phyloP scores from a whole-genome alignment of 2,329 filamentous ascomycete genomes.

The Verruconis gallopava region DNA sequence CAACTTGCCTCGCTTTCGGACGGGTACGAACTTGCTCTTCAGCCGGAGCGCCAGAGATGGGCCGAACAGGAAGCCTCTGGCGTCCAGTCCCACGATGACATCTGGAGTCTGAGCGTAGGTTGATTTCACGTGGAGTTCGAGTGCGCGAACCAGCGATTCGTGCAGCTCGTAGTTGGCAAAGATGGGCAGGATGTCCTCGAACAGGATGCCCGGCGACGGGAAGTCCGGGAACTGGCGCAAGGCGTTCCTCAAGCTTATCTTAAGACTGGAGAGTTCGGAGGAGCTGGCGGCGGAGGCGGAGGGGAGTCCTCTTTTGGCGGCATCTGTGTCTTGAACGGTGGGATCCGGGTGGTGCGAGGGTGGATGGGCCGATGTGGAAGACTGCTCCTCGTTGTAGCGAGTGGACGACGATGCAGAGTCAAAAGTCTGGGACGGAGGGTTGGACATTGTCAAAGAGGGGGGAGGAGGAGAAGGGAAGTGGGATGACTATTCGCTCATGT shows the following conservation, averaged over 20 bases:
- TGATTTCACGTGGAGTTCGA: constrained; percentile 68
- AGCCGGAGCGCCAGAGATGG: constrained; percentile 74
- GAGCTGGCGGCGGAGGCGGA: constrained; percentile 35
- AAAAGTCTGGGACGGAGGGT: constrained; percentile 15
- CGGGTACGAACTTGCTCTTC: constrained; percentile 77
- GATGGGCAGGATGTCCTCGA: constrained; percentile 95
- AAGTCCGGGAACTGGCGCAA: constrained; percentile 87
- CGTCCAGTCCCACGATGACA: constrained; percentile 86
- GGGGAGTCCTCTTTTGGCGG: constrained; percentile 36
- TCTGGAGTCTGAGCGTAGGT: constrained; percentile 58
- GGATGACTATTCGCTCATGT: background rate
- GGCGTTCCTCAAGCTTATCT: constrained; percentile 53
- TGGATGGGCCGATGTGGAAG: constrained; percentile 19
- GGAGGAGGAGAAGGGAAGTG: constrained; percentile 5
- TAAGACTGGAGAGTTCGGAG: constrained; percentile 49
- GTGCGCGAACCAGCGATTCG: constrained; percentile 63
- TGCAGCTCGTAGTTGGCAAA: constrained; percentile 70
- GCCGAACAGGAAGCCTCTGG: constrained; percentile 89
- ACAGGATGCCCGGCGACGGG: constrained; percentile 81
- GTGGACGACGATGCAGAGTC: too few relatives aligned
- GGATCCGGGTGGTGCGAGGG: constrained; percentile 21
- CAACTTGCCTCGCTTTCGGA: constrained; percentile 91
- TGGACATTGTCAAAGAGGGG: constrained; percentile 16
- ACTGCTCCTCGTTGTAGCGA: constrained; percentile 6
- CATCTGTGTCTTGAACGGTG: constrained; percentile 20